Evolutionary conservation across 495 filamentous ascomycete species (phyloP).

Genomic region (Xylaria intraflava): DNA sequence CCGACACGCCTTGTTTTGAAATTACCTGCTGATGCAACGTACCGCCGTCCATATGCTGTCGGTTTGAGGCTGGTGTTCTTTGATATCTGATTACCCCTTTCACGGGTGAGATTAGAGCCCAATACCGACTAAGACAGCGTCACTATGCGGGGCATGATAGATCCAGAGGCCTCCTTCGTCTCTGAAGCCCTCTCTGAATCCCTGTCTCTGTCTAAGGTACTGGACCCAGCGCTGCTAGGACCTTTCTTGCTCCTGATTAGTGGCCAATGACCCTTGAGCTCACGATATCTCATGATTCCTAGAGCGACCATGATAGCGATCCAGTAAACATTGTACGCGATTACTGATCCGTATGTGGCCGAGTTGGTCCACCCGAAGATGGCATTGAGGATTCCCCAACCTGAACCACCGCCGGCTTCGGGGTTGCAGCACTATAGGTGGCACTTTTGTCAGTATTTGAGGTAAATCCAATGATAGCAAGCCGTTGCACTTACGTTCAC

Average conservation of each 20-base stretch:
- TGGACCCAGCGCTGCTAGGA: background rate
- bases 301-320: conserved; percentile 58
- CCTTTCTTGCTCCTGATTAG: conserved; percentile 40
- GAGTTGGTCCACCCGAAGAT: conserved; percentile 82
- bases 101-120: background rate
- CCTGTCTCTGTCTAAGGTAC: background rate
- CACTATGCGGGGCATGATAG: background rate
- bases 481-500: conserved; percentile 58
- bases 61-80: background rate
- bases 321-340: conserved; percentile 90
- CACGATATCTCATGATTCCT: conserved; percentile 56
- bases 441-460: background rate
- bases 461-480: background rate
- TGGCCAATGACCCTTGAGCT: conserved; percentile 61
- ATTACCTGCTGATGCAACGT: too few species aligned
- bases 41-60: background rate
- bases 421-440: conserved; percentile 67
- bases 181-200: background rate
- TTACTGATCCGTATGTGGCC: conserved; percentile 74
- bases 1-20: background rate
- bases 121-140: background rate
- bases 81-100: too few species aligned
- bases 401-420: conserved; percentile 57
- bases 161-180: background rate
- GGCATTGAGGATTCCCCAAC: conserved; percentile 89